These are phyloP conservation scores for Trichoderma breve DNA, from an alignment of 2,329 filamentous ascomycete species.

Conservation along the genomic window DNA sequence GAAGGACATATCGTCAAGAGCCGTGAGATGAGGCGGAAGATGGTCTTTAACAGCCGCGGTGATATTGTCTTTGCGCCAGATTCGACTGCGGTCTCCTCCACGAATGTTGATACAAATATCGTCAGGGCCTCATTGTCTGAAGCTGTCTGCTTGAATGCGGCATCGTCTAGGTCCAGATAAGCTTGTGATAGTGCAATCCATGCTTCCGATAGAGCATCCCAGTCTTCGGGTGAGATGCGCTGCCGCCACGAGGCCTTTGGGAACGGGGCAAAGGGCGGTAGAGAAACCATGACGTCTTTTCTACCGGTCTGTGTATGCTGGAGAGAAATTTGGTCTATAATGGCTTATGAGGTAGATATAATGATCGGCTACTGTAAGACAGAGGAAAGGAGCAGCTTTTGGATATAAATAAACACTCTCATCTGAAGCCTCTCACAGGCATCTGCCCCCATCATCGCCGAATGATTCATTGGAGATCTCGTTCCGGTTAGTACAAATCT, in stretches of 20 bases:
- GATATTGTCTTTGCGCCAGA: constrained; percentile 28
- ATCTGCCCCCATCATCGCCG: constrained; percentile 21
- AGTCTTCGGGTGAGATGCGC: constrained; percentile 67
- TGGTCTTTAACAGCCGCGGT: constrained; percentile 56
- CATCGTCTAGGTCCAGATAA: constrained; percentile 58
- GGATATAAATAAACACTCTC: neutral
- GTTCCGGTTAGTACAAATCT: neutral
- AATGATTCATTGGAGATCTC: constrained; percentile 23
- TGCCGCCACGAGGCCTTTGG: constrained; percentile 67
- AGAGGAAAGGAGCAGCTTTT: neutral
- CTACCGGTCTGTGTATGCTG: neutral
- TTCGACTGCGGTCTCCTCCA: constrained; percentile 46
- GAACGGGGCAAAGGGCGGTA: constrained; percentile 76
- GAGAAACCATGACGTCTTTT: constrained; percentile 21
- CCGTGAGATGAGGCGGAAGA: constrained; percentile 63
- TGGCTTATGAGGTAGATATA: neutral
- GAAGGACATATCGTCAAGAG: constrained; percentile 45
- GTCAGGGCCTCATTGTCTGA: constrained; percentile 56
- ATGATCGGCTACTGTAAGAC: neutral
- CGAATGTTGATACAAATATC: constrained; percentile 52
- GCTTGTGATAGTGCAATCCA: constrained; percentile 69
- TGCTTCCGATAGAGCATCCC: constrained; percentile 72
- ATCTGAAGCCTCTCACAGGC: constrained; percentile 12
- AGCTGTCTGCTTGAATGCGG: constrained; percentile 52
- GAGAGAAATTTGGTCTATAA: neutral